These are phyloP conservation scores for Nematocida sp. DNA, from an alignment of 371 early-diverging fungal genomes.

Conservation along the genomic window DNA sequence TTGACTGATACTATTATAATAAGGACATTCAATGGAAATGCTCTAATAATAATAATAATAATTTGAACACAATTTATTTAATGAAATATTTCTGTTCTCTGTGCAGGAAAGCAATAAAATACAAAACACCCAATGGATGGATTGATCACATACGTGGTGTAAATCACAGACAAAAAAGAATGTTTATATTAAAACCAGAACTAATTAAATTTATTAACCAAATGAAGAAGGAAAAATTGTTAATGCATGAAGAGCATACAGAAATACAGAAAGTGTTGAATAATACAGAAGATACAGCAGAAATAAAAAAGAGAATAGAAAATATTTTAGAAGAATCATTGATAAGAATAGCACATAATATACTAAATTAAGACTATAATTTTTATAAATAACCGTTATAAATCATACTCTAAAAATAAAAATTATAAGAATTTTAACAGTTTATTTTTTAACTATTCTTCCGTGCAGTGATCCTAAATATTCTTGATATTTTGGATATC, in stretches of 20 bases:
- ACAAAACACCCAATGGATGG: constrained; percentile 33
- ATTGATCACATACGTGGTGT: constrained; percentile 47
- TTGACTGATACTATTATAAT: constrained; percentile 9
- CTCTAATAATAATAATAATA: background rate
- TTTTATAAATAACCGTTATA: background rate
- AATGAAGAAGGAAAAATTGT: background rate
- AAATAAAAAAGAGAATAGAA: background rate
- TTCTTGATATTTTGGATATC: constrained; percentile 54
- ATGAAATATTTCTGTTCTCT: constrained; percentile 33
- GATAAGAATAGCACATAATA: constrained; percentile 4
- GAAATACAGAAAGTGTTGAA: background rate
- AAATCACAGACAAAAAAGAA: constrained; percentile 9
- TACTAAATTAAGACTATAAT: background rate
- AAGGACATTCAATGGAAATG: background rate
- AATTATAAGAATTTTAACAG: too few species aligned
- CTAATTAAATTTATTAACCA: background rate
- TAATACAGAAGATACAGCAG: background rate
- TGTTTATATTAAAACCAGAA: background rate
- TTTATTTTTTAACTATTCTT: constrained; percentile 58
- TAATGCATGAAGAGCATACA: background rate
- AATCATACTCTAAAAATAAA: background rate
- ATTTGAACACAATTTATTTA: background rate
- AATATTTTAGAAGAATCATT: background rate
- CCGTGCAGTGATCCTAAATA: constrained; percentile 62
- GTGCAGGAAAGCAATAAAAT: constrained; percentile 16